Base-by-base conservation (phyloP, 352 stramenopile species). In the Saprolegnia parasitica region DNA sequence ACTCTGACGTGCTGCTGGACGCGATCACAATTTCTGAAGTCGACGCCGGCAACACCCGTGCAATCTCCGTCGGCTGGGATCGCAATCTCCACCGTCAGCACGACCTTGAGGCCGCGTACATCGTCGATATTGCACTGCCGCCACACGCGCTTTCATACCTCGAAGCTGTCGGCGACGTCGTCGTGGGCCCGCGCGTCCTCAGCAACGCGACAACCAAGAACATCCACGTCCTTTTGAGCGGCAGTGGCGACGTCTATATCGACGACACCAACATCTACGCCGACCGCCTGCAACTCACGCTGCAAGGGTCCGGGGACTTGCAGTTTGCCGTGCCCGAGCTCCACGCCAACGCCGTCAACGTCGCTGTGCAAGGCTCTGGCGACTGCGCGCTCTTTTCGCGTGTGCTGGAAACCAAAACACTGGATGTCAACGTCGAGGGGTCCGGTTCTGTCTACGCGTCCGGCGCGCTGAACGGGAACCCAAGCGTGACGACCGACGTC, bases 71-170 rank as follows among this genome's bases (percentile, higher is more conserved):
- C 20, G 24, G 16, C 24, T 60, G 4, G 3, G n/a, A 24, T 9
- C 11, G 20, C 16, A n/a, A 10, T 20, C 24, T 60, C 11, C 11
- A 60, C 9, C 13, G 35, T 3, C 24, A 26, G 3, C 24, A 11
- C 3, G 13, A 26, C 9, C 13, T 24, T 18, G 13, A 24, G 13
- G 52, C n/a, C 52, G 13, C 11, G 52, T 60, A 60, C 35, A 60
- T 60, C 9, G 52, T 60, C 9, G 52, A 60, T 9, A 60, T 60
- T n/a, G 35, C 24, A 24, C 24, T 60, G 3, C 52, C 52, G 24
- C 11, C 24, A 16, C 11, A 60, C 3, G 16, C 52, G n/a, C 35
- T 60, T 8, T 42, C 24, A 9, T 60, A 60, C 52, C 35, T 60
- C 8, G 24, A 60, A 16, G 52, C 52, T 24, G 11, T 24, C 4